Conservation (phyloP, 495 filamentous ascomycete species). For the Trichodelitschia bisporula region DNA sequence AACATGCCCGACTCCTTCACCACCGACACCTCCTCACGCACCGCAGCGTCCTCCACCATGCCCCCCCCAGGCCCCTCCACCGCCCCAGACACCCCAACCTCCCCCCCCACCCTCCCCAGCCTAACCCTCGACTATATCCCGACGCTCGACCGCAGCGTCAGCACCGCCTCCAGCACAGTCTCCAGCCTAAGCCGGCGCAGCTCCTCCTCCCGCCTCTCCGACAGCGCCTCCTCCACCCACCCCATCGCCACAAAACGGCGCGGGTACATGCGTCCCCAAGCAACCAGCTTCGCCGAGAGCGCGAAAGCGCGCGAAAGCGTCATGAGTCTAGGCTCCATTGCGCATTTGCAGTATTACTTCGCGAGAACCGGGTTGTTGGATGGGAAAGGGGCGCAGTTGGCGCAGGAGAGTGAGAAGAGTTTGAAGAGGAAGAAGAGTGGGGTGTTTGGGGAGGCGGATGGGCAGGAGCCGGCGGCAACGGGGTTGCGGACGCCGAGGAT, state of each 20-base stretch:
- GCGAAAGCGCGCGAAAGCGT: conserved; percentile 79
- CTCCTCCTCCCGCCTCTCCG: conserved; percentile 25
- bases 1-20: neutral
- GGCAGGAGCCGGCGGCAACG: neutral
- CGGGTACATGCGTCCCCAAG: conserved; percentile 78
- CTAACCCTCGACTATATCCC: conserved; percentile 37
- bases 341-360: conserved; percentile 95
- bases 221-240: conserved; percentile 18
- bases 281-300: conserved; percentile 73
- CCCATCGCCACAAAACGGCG: conserved; percentile 20
- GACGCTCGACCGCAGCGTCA: conserved; percentile 47
- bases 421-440: conserved; percentile 5
- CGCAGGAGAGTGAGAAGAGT: conserved; percentile 32
- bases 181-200: conserved; percentile 37
- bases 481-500: neutral
- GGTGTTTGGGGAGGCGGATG: neutral
- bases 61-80: conserved; percentile 8
- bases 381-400: conserved; percentile 70
- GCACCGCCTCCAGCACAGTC: conserved; percentile 39
- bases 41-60: conserved; percentile 1
- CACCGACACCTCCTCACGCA: conserved; percentile 1
- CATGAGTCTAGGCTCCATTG: conserved; percentile 85
- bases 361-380: conserved; percentile 82
- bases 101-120: conserved; percentile 40
- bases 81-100: conserved; percentile 28